Evolutionary conservation across 805 yeast species (phyloP), one percentile per base, ranked within the genome.

Genomic region (Candida peoriensis): DNA sequence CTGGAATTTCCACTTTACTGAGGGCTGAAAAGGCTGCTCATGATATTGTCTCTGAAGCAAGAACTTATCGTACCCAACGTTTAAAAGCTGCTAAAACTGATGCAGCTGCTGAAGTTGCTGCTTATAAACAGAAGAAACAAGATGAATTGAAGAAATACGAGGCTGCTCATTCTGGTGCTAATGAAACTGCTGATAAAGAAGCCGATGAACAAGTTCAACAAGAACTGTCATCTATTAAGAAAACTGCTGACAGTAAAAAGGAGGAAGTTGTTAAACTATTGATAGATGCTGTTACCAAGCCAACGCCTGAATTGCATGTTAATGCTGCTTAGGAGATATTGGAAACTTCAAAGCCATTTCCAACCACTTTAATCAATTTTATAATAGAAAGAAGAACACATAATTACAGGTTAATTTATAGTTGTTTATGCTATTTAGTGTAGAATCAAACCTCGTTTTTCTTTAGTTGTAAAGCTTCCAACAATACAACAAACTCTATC

Each of bases 11-110:
- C 33, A 50, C 52, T 3, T 41, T 46, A 15, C 47, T 50, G 32
- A 38, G 83, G 72, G 95, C 97, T 43, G 98, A 93, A 68, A 87
- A 84, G 65, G 90, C 86, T 54, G 97, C 98, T n/a, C 97, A 95
- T 51, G 89, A 81, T 50, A 84, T 89, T 45, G 97, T 93, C 42
- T 74, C 89, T 53, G 82, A 83, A 58, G 97, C 98, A 17, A 85
- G 97, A 71, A 74, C 80, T 51, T 87, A 81, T 68, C 86, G 96
- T 63, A 74, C 93, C 27, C 81, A 76, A 48, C 83, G 88, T 47
- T 73, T 93, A 59, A 93, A 90, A 75, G 89, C 93, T 30, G 96
- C 97, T 34, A 90, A 88, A 68, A 66, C 81, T 17, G 97, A 93
- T 60, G 98, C 98, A 24, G 82, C 87, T 45, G 66, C 70, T 37